Evolutionary conservation across 1,284 basidiomycete species (phyloP).

Genomic region (Cutaneotrichosporon arboriforme): DNA sequence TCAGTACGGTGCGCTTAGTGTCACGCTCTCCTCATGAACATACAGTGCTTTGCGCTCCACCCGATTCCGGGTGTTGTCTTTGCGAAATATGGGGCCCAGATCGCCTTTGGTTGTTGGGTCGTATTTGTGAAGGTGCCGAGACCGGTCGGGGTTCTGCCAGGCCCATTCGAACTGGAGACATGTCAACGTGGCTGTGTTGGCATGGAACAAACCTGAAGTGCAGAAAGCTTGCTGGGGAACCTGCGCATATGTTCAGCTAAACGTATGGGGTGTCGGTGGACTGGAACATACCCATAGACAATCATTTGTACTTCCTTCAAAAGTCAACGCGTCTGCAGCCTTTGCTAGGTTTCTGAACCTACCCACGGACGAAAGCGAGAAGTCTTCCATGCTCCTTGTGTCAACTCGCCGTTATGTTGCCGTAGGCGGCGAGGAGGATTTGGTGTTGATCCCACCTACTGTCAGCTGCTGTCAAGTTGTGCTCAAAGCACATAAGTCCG

Average conservation of each 20-base stretch:
- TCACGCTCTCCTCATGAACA: no score
- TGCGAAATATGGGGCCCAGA: conserved; percentile 30
- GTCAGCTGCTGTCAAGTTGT: conserved; percentile 4
- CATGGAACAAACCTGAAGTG: conserved; percentile 52
- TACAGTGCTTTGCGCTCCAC: conserved; percentile 39
- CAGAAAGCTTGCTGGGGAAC: conserved; percentile 77
- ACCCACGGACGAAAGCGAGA: conserved; percentile 69
- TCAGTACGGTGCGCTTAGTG: no score
- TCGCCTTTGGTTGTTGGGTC: background rate
- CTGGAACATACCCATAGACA: conserved; percentile 61
- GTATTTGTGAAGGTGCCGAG: conserved; percentile 46
- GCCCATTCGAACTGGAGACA: conserved; percentile 76
- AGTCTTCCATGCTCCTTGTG: conserved; percentile 71
- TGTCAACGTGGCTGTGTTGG: background rate
- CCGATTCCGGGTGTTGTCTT: conserved; percentile 35
- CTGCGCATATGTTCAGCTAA: conserved; percentile 37
- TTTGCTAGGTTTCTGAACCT: conserved; percentile 1
- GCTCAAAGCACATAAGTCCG: conserved; percentile 55
- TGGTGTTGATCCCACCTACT: conserved; percentile 75
- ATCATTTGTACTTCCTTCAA: conserved; percentile 68
- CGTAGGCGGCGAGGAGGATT: conserved; percentile 69
- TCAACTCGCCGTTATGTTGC: conserved; percentile 80
- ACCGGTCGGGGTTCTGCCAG: conserved; percentile 67
- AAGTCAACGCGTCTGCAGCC: background rate
- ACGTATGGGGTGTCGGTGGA: background rate